Conservation (phyloP, 192 early-diverging fungal species). For the Rhizophagus clarus region DNA sequence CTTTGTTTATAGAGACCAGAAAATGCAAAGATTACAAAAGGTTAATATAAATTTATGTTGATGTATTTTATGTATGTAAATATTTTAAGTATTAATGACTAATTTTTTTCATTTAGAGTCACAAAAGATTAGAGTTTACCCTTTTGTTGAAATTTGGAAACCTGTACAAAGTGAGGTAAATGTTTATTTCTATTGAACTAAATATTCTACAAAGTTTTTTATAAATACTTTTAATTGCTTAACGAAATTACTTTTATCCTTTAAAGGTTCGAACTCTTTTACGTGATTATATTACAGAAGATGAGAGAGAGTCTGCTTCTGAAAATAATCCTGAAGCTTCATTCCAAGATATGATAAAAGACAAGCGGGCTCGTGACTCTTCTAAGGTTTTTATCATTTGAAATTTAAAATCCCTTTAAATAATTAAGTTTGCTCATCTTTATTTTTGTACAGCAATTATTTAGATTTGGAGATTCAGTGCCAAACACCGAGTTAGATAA, state of each 20-base stretch:
- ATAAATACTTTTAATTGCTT: no score
- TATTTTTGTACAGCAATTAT: conserved; percentile 36
- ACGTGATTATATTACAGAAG: conserved; percentile 49
- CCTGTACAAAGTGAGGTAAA: conserved; percentile 45
- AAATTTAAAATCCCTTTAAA: conserved; percentile 8
- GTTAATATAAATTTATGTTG: background rate
- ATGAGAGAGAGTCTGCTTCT: conserved; percentile 34
- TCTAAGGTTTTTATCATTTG: conserved; percentile 4
- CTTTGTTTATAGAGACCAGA: conserved; percentile 22
- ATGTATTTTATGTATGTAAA: background rate
- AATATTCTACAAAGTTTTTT: background rate
- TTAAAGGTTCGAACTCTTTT: conserved; percentile 43
- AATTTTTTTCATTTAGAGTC: conserved; percentile 9
- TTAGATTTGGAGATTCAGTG: conserved; percentile 37
- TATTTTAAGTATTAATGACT: background rate
- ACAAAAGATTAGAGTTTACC: conserved; percentile 34
- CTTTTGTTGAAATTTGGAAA: conserved; percentile 49
- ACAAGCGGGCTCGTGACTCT: conserved; percentile 9
- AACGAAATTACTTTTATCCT: background rate
- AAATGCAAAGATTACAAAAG: background rate
- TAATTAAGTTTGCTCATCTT: background rate
- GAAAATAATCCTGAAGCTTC: conserved; percentile 33
- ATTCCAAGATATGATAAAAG: conserved; percentile 35
- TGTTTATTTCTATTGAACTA: background rate
- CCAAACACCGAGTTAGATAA: conserved; percentile 32